Evolutionary conservation across 176 grass and related monocot genomes (phyloP).

Genomic region (Pharus latifolius): DNA sequence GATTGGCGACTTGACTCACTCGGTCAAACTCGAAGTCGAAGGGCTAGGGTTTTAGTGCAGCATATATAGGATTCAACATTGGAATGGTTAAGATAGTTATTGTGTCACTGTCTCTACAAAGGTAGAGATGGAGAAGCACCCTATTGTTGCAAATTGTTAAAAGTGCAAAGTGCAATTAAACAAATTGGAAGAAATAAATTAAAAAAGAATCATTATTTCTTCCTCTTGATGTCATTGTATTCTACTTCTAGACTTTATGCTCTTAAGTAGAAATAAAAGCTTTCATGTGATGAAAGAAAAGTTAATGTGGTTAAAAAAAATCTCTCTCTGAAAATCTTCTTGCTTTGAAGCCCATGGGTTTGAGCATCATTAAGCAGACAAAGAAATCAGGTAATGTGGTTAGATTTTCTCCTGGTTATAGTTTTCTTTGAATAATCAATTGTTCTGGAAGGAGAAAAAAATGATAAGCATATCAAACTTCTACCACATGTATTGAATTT

Average conservation of each 20-base stretch:
- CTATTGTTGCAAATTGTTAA: slow-evolving; percentile 9
- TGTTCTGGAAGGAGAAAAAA: neutral
- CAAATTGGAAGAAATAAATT: slow-evolving; percentile 13
- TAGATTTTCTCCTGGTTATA: neutral
- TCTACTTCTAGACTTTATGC: slow-evolving; percentile 16
- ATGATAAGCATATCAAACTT: neutral
- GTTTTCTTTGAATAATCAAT: neutral
- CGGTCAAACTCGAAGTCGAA: slow-evolving; percentile 32
- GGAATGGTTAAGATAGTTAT: neutral
- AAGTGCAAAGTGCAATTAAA: neutral
- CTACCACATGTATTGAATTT: neutral
- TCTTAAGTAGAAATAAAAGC: slow-evolving; percentile 34
- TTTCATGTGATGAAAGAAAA: slow-evolving; percentile 26
- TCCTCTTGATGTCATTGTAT: slow-evolving; percentile 10
- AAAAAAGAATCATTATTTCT: slow-evolving; percentile 29
- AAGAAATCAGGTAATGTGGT: no score
- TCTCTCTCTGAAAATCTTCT: neutral
- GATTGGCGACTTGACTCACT: slow-evolving; percentile 55
- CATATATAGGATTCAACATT: neutral
- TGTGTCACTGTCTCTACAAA: slow-evolving; percentile 29
- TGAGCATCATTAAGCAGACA: neutral
- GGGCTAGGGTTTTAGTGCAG: slow-evolving; percentile 10
- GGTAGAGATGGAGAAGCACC: slow-evolving; percentile 19
- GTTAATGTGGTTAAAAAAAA: slow-evolving; percentile 25
- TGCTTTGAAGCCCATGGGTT: neutral